phyloP scores from a whole-genome alignment of 345 rosid species.

The Eucalyptus decipiens region DNA sequence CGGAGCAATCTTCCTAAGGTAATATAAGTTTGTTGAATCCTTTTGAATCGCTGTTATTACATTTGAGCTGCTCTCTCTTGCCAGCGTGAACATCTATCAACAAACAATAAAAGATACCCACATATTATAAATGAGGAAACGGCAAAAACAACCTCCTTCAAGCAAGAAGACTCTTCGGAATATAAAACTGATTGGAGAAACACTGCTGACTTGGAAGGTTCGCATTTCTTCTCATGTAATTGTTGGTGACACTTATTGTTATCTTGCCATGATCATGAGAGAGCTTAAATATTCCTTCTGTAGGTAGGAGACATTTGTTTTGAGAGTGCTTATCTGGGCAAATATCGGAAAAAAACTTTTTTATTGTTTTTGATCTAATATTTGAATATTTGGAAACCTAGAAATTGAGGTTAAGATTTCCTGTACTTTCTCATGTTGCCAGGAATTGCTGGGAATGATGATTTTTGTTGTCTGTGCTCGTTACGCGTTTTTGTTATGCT shows the following conservation, averaged over 20 bases:
- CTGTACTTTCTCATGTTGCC: neutral
- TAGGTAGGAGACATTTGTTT: neutral
- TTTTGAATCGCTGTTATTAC: neutral
- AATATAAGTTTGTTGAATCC: neutral
- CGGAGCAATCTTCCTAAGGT: conserved; percentile 71
- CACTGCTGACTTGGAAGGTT: conserved; percentile 54
- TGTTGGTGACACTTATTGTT: neutral
- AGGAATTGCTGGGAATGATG: neutral
- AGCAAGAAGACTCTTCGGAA: conserved; percentile 9
- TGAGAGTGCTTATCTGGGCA: neutral
- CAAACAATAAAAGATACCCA: conserved; percentile 30
- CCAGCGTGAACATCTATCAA: conserved; percentile 33
- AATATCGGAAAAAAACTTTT: neutral
- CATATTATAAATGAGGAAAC: conserved; percentile 46
- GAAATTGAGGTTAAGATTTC: neutral
- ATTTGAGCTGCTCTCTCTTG: neutral
- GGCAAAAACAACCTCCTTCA: conserved; percentile 1
- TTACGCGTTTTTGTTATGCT: neutral
- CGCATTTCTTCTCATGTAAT: neutral
- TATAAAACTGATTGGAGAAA: conserved; percentile 10
- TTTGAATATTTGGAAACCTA: neutral
- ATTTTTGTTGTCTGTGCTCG: neutral
- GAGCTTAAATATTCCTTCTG: neutral
- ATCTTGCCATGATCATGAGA: neutral
- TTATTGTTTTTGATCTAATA: neutral